phyloP scores from a whole-genome alignment of 1,139 yeast genomes.

The Blastobotrys proliferans region DNA sequence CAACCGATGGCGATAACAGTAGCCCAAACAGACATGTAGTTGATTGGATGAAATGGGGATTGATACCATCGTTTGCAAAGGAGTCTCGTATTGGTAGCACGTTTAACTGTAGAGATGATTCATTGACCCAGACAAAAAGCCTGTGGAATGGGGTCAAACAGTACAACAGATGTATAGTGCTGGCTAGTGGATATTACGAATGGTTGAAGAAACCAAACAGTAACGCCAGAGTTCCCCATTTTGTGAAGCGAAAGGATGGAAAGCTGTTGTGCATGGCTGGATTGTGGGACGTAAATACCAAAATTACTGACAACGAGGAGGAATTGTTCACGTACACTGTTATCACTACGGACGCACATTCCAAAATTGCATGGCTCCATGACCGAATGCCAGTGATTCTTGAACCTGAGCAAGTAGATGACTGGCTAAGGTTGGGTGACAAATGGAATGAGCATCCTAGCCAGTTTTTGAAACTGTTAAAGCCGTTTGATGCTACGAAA shows the following conservation, averaged over 20 bases:
- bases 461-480: slow-evolving; percentile 16
- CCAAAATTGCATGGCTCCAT: slow-evolving; percentile 65
- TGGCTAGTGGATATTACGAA: slow-evolving; percentile 82
- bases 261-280: slow-evolving; percentile 70
- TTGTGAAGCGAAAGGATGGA: slow-evolving; percentile 49
- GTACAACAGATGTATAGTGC: slow-evolving; percentile 58
- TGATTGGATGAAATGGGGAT: slow-evolving; percentile 55
- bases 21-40: slow-evolving; percentile 18
- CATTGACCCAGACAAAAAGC: slow-evolving; percentile 24
- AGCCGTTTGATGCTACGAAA: slow-evolving; percentile 20
- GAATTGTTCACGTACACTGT: slow-evolving; percentile 58
- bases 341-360: slow-evolving; percentile 65
- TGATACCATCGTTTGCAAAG: slow-evolving; percentile 51
- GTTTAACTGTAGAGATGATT: slow-evolving; percentile 35
- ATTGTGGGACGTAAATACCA: slow-evolving; percentile 44
- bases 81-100: slow-evolving; percentile 31
- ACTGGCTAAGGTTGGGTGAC: slow-evolving; percentile 55
- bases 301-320: slow-evolving; percentile 20
- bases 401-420: slow-evolving; percentile 44
- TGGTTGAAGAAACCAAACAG: slow-evolving; percentile 46
- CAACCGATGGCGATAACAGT: slow-evolving; percentile 7
- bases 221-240: slow-evolving; percentile 56
- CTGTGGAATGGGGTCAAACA: slow-evolving; percentile 33
- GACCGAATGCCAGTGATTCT: slow-evolving; percentile 71
- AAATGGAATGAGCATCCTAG: slow-evolving; percentile 37